Evolutionary conservation across 1,284 basidiomycete species (phyloP).

Genomic region (Rhodotorula sp.): DNA sequence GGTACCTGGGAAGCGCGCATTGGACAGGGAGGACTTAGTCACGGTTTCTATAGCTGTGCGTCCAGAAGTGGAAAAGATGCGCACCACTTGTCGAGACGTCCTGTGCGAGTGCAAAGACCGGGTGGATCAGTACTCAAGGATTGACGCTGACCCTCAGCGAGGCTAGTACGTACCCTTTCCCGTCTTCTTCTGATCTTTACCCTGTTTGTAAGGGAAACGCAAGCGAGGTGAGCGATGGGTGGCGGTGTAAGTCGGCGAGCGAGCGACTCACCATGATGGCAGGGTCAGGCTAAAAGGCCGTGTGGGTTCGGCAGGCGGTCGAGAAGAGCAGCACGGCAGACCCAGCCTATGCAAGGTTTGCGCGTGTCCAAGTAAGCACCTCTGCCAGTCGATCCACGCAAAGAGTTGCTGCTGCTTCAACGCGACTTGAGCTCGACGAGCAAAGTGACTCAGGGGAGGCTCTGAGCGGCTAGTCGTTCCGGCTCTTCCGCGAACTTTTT

Average conservation of each 20-base stretch:
- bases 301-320: background rate
- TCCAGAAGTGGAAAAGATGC: background rate
- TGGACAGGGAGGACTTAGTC: background rate
- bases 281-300: background rate
- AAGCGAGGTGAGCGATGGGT: conserved; percentile 9
- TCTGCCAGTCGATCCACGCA: no score
- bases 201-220: background rate
- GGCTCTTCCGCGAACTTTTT: no score
- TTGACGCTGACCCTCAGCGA: background rate
- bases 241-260: conserved; percentile 10
- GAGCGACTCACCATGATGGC: conserved; percentile 12
- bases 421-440: no score
- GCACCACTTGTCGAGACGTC: conserved; percentile 83
- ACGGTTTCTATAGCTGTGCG: background rate
- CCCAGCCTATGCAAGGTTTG: no score
- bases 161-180: conserved; percentile 55
- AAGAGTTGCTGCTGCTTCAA: no score
- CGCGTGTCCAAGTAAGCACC: no score
- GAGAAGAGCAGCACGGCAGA: no score
- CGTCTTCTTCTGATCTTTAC: conserved; percentile 53
- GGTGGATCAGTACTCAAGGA: no score
- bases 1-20: conserved; percentile 56
- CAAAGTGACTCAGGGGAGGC: no score
- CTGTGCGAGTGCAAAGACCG: conserved; percentile 47
- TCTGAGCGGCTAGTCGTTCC: no score